Percentiles rank a stretch among this genome's conserved stretches.
phyloP scores from a whole-genome alignment of 306 rosid genomes.

The Vigna reflexopilosa region DNA sequence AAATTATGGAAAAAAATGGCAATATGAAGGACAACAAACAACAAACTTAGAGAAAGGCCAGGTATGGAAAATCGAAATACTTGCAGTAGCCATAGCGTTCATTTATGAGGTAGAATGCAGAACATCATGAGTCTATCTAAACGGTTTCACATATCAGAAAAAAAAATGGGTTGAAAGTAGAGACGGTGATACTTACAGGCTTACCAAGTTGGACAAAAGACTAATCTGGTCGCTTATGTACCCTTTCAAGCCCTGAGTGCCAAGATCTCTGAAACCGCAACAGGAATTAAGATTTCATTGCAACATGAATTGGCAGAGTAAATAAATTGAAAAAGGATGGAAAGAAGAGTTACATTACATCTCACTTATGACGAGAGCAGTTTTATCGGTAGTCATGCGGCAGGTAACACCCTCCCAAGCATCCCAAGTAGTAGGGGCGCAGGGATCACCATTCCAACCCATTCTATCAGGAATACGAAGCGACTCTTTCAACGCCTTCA shows the following conservation, averaged over 20 bases:
- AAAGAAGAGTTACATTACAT: constrained; percentile 62
- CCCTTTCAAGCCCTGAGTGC: constrained; percentile 92
- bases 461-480: constrained; percentile 89
- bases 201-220: constrained; percentile 82
- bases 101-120: constrained; percentile 3
- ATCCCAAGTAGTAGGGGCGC: constrained; percentile 96
- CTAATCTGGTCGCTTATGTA: constrained; percentile 78
- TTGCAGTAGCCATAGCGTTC: constrained; percentile 16
- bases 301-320: background rate
- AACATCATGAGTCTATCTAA: background rate
- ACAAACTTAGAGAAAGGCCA: background rate
- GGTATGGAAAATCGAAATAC: background rate
- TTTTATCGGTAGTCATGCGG: constrained; percentile 60
- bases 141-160: constrained; percentile 24
- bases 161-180: no score
- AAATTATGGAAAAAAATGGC: constrained; percentile 18
- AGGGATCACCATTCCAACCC: constrained; percentile 99
- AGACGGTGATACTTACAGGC: constrained; percentile 74
- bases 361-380: constrained; percentile 72
- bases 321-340: background rate
- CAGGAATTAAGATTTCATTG: background rate
- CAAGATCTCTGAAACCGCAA: constrained; percentile 81
- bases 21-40: constrained; percentile 2
- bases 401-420: constrained; percentile 99
- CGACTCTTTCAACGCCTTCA: constrained; percentile 88